These are phyloP conservation scores for Dentipellis fragilis DNA, from an alignment of 768 basidiomycete genomes.

Conservation along the genomic window DNA sequence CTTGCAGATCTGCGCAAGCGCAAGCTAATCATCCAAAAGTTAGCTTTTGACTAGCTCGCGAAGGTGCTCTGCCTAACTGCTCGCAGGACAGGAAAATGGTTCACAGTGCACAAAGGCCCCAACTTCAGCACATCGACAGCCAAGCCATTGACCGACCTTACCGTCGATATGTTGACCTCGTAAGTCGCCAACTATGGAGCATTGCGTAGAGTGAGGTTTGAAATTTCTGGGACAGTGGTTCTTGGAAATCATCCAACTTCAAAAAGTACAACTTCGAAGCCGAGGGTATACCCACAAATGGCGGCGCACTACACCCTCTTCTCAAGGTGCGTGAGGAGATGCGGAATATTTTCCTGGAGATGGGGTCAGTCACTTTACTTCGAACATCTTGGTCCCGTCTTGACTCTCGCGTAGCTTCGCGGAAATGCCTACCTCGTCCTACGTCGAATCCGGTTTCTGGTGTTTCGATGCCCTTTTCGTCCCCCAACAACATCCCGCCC, in stretches of 20 bases:
- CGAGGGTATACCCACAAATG: constrained; percentile 79
- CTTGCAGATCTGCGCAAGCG: constrained; percentile 86
- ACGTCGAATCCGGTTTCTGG: constrained; percentile 98
- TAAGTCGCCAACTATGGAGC: constrained; percentile 28
- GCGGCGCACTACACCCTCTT: constrained; percentile 91
- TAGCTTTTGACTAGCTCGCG: neutral
- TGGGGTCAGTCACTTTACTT: constrained; percentile 63
- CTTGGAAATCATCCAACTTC: constrained; percentile 89
- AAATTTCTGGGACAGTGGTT: constrained; percentile 44
- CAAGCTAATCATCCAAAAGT: constrained; percentile 83
- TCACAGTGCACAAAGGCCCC: constrained; percentile 75
- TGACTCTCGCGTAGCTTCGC: constrained; percentile 57
- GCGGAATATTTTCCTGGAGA: constrained; percentile 95
- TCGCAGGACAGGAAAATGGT: constrained; percentile 89
- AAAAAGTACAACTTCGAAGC: constrained; percentile 99
- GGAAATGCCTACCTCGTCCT: constrained; percentile 95
- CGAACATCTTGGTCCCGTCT: neutral
- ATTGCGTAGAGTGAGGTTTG: neutral
- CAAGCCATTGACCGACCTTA: constrained; percentile 94
- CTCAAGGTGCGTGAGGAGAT: constrained; percentile 98
- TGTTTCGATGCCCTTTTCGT: constrained; percentile 98
- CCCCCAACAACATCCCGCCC: constrained; percentile 96
- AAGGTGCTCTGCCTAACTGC: neutral
- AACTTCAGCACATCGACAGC: constrained; percentile 85
- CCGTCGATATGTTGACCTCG: constrained; percentile 91